Conservation (phyloP, 1,139 yeast genomes). For the Geotrichum carabidarum region DNA sequence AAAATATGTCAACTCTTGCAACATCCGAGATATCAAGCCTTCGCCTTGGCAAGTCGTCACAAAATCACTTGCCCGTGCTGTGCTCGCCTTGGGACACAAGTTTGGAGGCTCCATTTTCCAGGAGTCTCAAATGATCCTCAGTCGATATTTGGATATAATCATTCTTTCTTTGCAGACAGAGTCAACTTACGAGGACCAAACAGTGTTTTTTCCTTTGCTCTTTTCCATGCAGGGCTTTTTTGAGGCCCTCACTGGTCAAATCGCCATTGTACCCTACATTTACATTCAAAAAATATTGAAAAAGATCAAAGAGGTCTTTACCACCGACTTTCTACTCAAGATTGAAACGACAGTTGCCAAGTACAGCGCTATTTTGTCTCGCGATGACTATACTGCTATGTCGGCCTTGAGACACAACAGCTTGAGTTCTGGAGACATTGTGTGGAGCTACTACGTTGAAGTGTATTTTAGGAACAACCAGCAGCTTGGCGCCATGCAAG, state of each 20-base stretch:
- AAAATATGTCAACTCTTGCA: constrained; percentile 44
- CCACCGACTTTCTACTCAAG: constrained; percentile 35
- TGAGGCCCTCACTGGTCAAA: constrained; percentile 30
- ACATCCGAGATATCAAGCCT: constrained; percentile 42
- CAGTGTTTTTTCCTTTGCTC: constrained; percentile 36
- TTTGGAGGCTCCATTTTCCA: constrained; percentile 32
- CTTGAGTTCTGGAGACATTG: not conserved
- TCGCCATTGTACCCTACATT: constrained; percentile 15
- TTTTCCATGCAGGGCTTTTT: constrained; percentile 40
- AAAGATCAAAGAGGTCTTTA: constrained; percentile 23
- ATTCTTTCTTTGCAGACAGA: constrained; percentile 4
- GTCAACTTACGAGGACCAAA: constrained; percentile 31
- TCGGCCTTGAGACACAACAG: not conserved
- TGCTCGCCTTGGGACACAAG: constrained; percentile 38
- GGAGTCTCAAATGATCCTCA: constrained; percentile 11
- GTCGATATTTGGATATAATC: constrained; percentile 34
- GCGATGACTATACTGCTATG: constrained; percentile 13
- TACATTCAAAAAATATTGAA: constrained; percentile 21
- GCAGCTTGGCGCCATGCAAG: constrained; percentile 35
- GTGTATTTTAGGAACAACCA: constrained; percentile 25
- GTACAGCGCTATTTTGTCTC: constrained; percentile 19
- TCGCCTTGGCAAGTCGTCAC: constrained; percentile 47
- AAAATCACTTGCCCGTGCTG: constrained; percentile 38
- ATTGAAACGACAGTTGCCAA: constrained; percentile 36
- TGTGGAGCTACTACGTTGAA: constrained; percentile 25